Percentiles rank a stretch among this genome's conserved stretches.
Conservation (phyloP, 2,329 filamentous ascomycete species). For the Penicillium sp. region DNA sequence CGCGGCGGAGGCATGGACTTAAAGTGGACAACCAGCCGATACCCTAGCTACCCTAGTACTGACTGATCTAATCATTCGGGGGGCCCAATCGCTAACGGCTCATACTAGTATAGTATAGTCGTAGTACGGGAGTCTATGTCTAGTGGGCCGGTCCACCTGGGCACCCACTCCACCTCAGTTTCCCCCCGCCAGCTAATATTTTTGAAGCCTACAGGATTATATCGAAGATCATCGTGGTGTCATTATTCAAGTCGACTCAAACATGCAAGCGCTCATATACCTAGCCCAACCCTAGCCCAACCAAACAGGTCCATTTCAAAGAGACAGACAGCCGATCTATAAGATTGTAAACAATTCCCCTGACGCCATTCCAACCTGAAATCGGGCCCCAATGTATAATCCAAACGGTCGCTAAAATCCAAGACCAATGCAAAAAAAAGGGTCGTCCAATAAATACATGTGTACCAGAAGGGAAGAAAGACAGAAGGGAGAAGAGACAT, state of each 20-base stretch:
- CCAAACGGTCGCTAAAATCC: slow-evolving; percentile 6
- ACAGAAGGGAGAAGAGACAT: slow-evolving; percentile 15
- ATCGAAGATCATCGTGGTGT: background rate
- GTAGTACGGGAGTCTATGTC: no score
- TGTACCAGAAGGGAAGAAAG: slow-evolving; percentile 11
- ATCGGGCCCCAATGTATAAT: background rate
- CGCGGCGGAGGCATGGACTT: no score
- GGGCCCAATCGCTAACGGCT: slow-evolving; percentile 2
- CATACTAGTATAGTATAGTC: no score
- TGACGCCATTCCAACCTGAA: slow-evolving; percentile 2
- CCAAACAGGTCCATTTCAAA: background rate
- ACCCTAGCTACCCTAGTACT: background rate
- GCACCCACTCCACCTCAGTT: background rate
- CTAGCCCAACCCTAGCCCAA: background rate
- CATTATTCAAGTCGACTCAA: background rate
- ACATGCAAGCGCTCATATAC: background rate
- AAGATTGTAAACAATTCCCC: background rate
- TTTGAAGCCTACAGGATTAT: no score
- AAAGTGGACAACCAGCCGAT: no score
- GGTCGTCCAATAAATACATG: slow-evolving; percentile 17
- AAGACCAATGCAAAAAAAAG: slow-evolving; percentile 14
- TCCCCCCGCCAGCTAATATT: no score
- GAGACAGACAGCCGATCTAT: slow-evolving; percentile 6
- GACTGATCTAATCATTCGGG: background rate
- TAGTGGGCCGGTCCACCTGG: background rate